Evolutionary conservation across 176 grass and related monocot genomes (phyloP), one percentile per base, ranked within the genome.

Genomic region (Juncus inflexus): DNA sequence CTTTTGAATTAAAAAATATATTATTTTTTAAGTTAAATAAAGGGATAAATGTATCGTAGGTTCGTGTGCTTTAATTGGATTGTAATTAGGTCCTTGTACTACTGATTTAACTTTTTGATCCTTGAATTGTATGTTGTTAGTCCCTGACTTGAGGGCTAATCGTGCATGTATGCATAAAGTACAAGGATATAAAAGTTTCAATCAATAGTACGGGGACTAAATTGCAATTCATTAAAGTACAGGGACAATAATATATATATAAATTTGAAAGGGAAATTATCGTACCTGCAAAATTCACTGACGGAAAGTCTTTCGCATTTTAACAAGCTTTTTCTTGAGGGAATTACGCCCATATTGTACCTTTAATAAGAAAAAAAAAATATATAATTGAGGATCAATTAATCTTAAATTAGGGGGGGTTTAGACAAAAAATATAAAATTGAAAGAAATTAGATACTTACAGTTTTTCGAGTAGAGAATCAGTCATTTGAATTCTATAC

Each of bases 311-410:
- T 90, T 41, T 90, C 84, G 6, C 84, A 87, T 60, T 85, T 86
- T 19, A 70, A 52, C 69, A 96, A 81, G 74, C 70, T 88, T 65
- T n/a, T 83, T 74, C 85, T 96, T 52, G 84, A 83, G 12, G 84
- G 67, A 67, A 87, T 87, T 50, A 87, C 81, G 43, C 87, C 87
- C 81, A 96, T 96, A 68, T 91, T 86, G 13, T 91, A 91, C 59
- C 79, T 91, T 81, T 62, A 84, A 83, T 15, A n/a, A n/a, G n/a
- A 71, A 9, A 66, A 66, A 53, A 9, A n/a, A 68, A 8, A n/a
- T n/a, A n/a, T n/a, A 55, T 28, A 28, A 28, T 28, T 28, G 19
- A 28, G 19, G 0, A 78, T 9, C 12, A 59, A 19, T 50, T 28
- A 28, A 4, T n/a, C 2, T 10, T 5, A 62, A 12, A 47, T 59